Percentiles rank a stretch among this genome's conserved stretches.
phyloP scores from a whole-genome alignment of 495 filamentous ascomycete species.

The Letharia columbiana region DNA sequence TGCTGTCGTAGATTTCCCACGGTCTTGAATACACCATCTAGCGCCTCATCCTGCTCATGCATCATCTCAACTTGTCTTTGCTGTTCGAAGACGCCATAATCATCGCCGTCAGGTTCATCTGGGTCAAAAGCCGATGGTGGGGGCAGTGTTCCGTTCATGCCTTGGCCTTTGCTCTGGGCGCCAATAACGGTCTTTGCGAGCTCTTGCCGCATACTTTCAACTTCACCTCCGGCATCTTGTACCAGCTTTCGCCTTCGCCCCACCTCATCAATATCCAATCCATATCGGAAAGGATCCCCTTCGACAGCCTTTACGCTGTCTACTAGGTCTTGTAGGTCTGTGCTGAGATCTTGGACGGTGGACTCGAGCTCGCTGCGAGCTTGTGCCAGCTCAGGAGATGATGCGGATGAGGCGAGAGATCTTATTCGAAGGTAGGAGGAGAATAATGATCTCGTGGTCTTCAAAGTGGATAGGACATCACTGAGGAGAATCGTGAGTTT shows the following conservation, averaged over 20 bases:
- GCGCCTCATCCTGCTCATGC: constrained; percentile 86
- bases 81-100: constrained; percentile 84
- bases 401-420: constrained; percentile 59
- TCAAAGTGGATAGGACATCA: constrained; percentile 77
- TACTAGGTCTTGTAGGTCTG: constrained; percentile 82
- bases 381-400: constrained; percentile 77
- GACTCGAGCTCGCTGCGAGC: constrained; percentile 73
- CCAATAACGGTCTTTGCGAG: constrained; percentile 39
- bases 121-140: constrained; percentile 63
- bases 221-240: constrained; percentile 77
- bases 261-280: constrained; percentile 77
- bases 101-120: constrained; percentile 42
- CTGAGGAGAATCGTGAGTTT: constrained; percentile 35
- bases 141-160: constrained; percentile 44
- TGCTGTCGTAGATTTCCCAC: constrained; percentile 83
- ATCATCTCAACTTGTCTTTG: constrained; percentile 85
- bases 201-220: constrained; percentile 83
- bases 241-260: constrained; percentile 72
- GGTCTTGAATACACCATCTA: constrained; percentile 87
- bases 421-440: constrained; percentile 94
- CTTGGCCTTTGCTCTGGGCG: constrained; percentile 14
- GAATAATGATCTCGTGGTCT: constrained; percentile 74
- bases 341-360: constrained; percentile 64
- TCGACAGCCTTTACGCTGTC: constrained; percentile 85
- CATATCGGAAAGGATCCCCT: constrained; percentile 80